These are phyloP conservation scores for Collybia sordida DNA, from an alignment of 768 basidiomycete genomes.

Conservation along the genomic window DNA sequence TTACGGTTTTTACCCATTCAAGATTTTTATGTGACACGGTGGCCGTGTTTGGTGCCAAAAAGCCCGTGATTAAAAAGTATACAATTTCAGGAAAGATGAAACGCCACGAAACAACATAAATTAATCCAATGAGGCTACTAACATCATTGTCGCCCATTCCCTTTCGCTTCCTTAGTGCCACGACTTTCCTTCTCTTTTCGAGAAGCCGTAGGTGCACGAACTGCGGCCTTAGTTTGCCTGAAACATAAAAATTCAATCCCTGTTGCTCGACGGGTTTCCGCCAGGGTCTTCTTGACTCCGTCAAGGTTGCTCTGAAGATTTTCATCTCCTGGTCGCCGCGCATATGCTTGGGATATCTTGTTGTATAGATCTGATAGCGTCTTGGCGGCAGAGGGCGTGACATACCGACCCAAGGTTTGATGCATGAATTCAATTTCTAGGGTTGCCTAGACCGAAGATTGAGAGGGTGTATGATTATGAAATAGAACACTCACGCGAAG, in stretches of 20 bases:
- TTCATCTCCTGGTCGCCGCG: conserved; percentile 79
- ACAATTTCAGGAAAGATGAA: no score
- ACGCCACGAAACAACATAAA: no score
- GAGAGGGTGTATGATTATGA: conserved; percentile 1
- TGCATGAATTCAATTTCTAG: conserved; percentile 99
- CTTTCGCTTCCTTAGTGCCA: conserved; percentile 18
- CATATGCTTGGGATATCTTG: conserved; percentile 92
- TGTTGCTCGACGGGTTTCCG: conserved; percentile 86
- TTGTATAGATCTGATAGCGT: conserved; percentile 91
- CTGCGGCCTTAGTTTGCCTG: conserved; percentile 60
- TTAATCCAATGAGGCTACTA: background rate
- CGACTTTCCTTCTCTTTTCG: conserved; percentile 19
- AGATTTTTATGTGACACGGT: no score
- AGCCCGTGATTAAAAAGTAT: no score
- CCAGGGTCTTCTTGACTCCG: conserved; percentile 86
- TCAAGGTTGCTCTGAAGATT: conserved; percentile 87
- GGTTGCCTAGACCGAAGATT: conserved; percentile 66
- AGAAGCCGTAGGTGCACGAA: conserved; percentile 16
- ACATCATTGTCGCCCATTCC: conserved; percentile 2
- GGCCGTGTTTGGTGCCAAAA: no score
- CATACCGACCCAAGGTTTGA: conserved; percentile 89
- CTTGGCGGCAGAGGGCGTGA: conserved; percentile 76
- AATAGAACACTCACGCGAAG: conserved; percentile 63
- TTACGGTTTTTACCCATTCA: no score
- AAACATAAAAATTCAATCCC: conserved; percentile 96